Percentiles rank a stretch among this genome's conserved stretches.
phyloP scores from a whole-genome alignment of 345 rosid species.

The Pseudoturritis turrita region DNA sequence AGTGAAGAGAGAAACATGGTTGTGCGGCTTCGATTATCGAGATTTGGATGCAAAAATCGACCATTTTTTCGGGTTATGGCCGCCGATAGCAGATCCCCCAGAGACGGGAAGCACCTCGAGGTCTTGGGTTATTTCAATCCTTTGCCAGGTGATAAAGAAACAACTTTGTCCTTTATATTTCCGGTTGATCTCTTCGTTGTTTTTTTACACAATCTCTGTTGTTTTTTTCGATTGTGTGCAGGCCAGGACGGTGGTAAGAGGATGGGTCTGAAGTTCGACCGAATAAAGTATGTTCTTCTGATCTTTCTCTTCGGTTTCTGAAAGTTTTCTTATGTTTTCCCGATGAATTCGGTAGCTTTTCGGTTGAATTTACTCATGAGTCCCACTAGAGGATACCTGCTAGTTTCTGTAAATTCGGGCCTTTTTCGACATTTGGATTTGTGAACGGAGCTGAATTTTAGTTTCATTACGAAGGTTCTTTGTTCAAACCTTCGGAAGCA shows the following conservation, averaged over 20 bases:
- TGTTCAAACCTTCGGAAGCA: no score
- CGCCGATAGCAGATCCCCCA: slow-evolving; percentile 78
- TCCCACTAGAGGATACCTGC: background rate
- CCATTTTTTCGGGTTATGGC: slow-evolving; percentile 91
- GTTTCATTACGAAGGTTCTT: no score
- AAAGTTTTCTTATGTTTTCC: background rate
- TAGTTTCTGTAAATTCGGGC: background rate
- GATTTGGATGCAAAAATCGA: slow-evolving; percentile 81
- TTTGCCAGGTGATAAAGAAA: slow-evolving; percentile 50
- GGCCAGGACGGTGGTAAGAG: slow-evolving; percentile 94
- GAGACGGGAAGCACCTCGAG: slow-evolving; percentile 91
- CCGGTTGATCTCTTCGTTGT: background rate
- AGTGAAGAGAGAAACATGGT: slow-evolving; percentile 43
- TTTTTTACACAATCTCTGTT: slow-evolving; percentile 2
- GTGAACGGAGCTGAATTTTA: background rate
- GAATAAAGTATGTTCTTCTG: slow-evolving; percentile 63
- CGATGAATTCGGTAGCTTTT: background rate
- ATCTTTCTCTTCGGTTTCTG: background rate
- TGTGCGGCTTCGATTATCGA: slow-evolving; percentile 66
- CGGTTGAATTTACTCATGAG: background rate
- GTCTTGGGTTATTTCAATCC: slow-evolving; percentile 83
- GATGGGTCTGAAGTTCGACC: slow-evolving; percentile 88
- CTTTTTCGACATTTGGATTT: background rate
- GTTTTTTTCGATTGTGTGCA: slow-evolving; percentile 15
- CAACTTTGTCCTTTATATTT: background rate